Base-by-base conservation (phyloP, 352 stramenopile genomes). In the Vaucheria bursata region DNA sequence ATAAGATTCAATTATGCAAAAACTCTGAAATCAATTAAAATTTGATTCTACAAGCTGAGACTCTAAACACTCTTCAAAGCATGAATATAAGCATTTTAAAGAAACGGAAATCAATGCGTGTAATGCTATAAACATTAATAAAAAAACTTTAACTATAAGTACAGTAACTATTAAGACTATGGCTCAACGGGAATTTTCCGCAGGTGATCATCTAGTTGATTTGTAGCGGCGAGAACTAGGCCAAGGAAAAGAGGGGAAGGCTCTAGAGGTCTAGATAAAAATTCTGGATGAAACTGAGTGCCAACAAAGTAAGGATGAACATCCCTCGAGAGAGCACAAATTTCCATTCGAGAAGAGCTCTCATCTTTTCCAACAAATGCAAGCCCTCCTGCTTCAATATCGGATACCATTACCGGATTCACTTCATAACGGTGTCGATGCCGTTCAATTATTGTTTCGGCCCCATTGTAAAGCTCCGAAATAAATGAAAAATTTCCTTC, bases 251-350 rank as follows among this genome's bases (percentile, higher is more conserved):
- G 95, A 72, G 97, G 96, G 74, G 92, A 98, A 5, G 97, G 96
- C 70, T 94, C 90, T 72, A 96, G 90, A 64, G 96, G 97, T 78
- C 96, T 87, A 69, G 90, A 97, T 87, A 97, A 95, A 87, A 99
- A 98, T 87, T 99, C 96, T 29, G 96, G 97, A 89, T 99, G 97
- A 87, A 98, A 99, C 88, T 99, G 97, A 78, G 90, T 93, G 31
- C 93, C 97, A 65, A 99, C 96, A 89, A 97, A 99, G 88, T 97
- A 99, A 36, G 96, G 96, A 88, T 99, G 97, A 36, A 71, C 66
- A 36, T 77, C 32, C 72, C 78, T 59, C 69, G 73, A 67, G 33
- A 99, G 87, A 86, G 99, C 96, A 31, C 96, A 88, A 74, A 99
- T 94, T 87, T 99, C 96, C 96, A 99, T 99, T 68, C 96, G 92